Base-by-base conservation (phyloP, 352 stramenopile genomes). In the Pythium sp. region DNA sequence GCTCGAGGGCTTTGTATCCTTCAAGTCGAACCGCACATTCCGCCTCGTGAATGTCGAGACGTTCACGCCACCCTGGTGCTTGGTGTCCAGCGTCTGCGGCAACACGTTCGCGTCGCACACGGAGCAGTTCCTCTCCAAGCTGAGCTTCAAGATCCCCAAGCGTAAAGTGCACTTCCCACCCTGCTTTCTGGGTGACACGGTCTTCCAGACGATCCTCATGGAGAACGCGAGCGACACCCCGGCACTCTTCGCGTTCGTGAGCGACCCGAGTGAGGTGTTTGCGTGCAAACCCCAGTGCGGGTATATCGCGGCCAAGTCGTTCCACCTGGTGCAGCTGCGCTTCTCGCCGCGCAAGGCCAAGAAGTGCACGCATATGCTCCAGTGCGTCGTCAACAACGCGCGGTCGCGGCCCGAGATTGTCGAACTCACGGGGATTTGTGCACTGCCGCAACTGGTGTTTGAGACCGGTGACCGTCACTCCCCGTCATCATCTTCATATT, bases 11-110 rank as follows among this genome's bases (percentile, higher is more conserved):
- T 94, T 84, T 62, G 89, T 90, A 43, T 91, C 87, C 22, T 97
- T 97, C 70, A 97, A 98, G 64, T 97, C 91, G 11, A 97, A 98
- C 67, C 83, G 92, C 36, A 97, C 90, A 14, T 98, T 98, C 65
- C 90, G 94, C 7, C 84, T 98, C 32, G 94, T 98, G 2, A 96
- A 97, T 64, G 89, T 97, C 56, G 78, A 91, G 41, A 97, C 91
- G 20, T 94, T 98, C 51, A 93, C 90, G 34, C 93, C 94, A 18
- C 92, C 95, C 22, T 98, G 91, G 92, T 95, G 80, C 54, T 49
- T 98, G 1, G 72, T 87, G 5, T 62, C 92, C 15, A 86, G 84
- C 28, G 80, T 84, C 2, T 79, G 79, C 34, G 95, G 93, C 24
- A 96, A 98, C 76, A 97, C 92, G 7, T 98, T 98, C 64, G 55